These are phyloP conservation scores for Ophioceras dolichostomum DNA, from an alignment of 2,329 filamentous ascomycete species.

Conservation along the genomic window DNA sequence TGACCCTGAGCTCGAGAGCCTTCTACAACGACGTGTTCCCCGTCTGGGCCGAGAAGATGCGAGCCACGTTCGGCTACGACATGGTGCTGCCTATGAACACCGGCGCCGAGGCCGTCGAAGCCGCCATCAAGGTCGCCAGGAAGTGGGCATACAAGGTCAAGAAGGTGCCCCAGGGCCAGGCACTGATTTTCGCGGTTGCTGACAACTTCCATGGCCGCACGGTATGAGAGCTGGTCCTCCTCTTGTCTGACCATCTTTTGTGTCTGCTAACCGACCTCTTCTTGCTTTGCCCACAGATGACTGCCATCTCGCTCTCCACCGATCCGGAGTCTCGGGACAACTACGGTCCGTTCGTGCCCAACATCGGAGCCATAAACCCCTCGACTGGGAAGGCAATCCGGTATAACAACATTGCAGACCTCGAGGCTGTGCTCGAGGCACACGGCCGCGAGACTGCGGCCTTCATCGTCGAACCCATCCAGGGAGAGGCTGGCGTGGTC, in stretches of 20 bases:
- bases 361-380: conserved; percentile 67
- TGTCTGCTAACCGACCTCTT: not conserved
- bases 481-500: conserved; percentile 93
- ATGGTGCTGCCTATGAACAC: conserved; percentile 99
- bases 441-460: conserved; percentile 81
- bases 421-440: conserved; percentile 66
- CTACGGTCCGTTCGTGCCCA: conserved; percentile 91
- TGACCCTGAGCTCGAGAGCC: conserved; percentile 86
- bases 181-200: conserved; percentile 68
- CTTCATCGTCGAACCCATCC: conserved; percentile 92
- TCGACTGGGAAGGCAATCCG: conserved; percentile 65
- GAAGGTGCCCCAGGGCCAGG: conserved; percentile 73
- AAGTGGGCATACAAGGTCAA: conserved; percentile 99
- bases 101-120: conserved; percentile 91
- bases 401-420: conserved; percentile 74
- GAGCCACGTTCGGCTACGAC: conserved; percentile 81
- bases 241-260: conserved; percentile 7
- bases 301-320: conserved; percentile 87
- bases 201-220: conserved; percentile 97
- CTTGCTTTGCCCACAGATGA: conserved; percentile 59
- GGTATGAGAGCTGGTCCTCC: too few relatives aligned
- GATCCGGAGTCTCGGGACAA: conserved; percentile 94
- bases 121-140: conserved; percentile 85
- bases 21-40: conserved; percentile 99
- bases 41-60: conserved; percentile 86